These are phyloP conservation scores for Mimosa bimucronata DNA, from an alignment of 306 rosid species.

Conservation along the genomic window DNA sequence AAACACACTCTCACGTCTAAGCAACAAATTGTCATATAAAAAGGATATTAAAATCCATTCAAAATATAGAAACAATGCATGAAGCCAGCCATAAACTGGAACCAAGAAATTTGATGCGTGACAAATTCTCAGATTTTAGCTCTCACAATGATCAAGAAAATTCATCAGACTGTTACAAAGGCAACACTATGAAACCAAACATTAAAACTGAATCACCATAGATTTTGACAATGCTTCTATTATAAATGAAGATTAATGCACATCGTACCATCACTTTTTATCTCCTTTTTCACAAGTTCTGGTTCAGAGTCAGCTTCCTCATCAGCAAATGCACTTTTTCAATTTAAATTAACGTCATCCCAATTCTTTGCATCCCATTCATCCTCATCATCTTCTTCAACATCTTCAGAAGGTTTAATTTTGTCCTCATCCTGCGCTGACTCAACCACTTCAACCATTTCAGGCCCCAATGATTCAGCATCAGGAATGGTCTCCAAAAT, in stretches of 20 bases:
- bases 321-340: conserved; percentile 74
- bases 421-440: conserved; percentile 52
- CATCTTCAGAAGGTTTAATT: conserved; percentile 58
- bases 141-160: too few species aligned
- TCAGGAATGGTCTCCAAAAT: conserved; percentile 49
- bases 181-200: too few species aligned
- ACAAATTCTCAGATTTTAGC: too few species aligned
- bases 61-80: not conserved
- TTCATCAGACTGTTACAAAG: too few species aligned
- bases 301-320: conserved; percentile 87
- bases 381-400: conserved; percentile 61
- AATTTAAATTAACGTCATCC: conserved; percentile 81
- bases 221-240: too few species aligned
- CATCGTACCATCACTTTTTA: conserved; percentile 53
- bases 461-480: conserved; percentile 49
- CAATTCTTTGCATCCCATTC: conserved; percentile 98
- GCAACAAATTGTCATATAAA: too few species aligned
- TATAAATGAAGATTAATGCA: conserved; percentile 35
- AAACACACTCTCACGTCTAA: too few species aligned
- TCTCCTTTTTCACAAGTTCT: conserved; percentile 53
- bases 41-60: too few species aligned
- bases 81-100: not conserved
- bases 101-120: not conserved
- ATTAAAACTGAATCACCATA: too few species aligned
- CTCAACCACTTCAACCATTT: conserved; percentile 69